Conservation (phyloP, 305 asterid genomes). For the Petunia hybrid region DNA sequence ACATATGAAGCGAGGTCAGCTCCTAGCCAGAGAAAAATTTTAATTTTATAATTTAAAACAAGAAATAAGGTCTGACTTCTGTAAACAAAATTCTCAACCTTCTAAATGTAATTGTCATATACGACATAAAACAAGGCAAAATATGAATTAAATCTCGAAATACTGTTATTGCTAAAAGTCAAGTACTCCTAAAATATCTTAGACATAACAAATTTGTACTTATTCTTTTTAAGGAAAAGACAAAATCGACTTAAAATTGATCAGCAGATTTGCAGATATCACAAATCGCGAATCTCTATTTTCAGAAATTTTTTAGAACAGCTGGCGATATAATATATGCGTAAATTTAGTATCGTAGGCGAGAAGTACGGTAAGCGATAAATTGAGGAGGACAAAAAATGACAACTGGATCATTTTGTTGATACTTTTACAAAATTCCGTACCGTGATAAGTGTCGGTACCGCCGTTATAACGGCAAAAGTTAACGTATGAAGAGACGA, state of each 20-base stretch:
- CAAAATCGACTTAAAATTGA: background rate
- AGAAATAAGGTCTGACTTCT: background rate
- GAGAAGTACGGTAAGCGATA: conserved; percentile 6
- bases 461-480: conserved; percentile 33
- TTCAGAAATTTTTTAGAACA: background rate
- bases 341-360: background rate
- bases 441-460: conserved; percentile 30
- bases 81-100: too few relatives aligned
- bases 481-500: background rate
- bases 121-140: too few relatives aligned
- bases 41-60: background rate
- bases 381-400: background rate
- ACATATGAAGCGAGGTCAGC: background rate
- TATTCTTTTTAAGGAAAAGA: background rate
- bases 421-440: background rate
- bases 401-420: conserved; percentile 27
- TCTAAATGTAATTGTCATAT: too few relatives aligned
- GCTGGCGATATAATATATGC: background rate
- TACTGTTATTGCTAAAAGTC: too few relatives aligned
- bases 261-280: background rate
- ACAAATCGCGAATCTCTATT: background rate
- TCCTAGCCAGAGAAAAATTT: background rate
- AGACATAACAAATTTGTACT: background rate
- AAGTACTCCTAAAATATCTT: background rate
- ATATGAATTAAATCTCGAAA: too few relatives aligned